These are phyloP conservation scores for Panus rudis DNA, from an alignment of 768 basidiomycete species.

Conservation along the genomic window DNA sequence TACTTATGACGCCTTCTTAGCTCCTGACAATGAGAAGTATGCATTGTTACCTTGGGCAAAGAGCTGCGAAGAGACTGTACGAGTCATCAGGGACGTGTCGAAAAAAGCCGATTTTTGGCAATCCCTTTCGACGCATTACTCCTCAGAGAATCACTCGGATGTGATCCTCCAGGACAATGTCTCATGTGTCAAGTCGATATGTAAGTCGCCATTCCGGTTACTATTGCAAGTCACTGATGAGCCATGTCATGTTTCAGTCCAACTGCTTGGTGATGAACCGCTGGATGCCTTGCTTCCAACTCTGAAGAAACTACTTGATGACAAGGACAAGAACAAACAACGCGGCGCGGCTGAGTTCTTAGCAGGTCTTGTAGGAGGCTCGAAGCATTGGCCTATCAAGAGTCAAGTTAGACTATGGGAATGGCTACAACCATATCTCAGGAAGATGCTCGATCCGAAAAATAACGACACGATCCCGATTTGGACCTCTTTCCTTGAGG, in stretches of 20 bases:
- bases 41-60: conserved; percentile 57
- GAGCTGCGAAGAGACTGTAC: conserved; percentile 41
- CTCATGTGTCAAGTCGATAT: conserved; percentile 68
- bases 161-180: conserved; percentile 61
- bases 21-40: conserved; percentile 40
- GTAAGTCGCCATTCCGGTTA: conserved; percentile 30
- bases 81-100: conserved; percentile 41
- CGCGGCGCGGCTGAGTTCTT: conserved; percentile 81
- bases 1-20: conserved; percentile 36
- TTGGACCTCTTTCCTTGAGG: conserved; percentile 77
- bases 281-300: conserved; percentile 55
- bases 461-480: conserved; percentile 76
- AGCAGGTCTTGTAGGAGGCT: conserved; percentile 66
- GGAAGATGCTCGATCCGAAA: conserved; percentile 57
- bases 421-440: conserved; percentile 70
- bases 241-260: conserved; percentile 37
- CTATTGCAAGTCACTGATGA: not conserved
- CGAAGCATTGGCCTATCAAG: conserved; percentile 80
- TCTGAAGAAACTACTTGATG: conserved; percentile 53
- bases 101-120: conserved; percentile 56
- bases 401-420: conserved; percentile 67
- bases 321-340: conserved; percentile 82
- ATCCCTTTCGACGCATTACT: conserved; percentile 57
- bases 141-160: conserved; percentile 72
- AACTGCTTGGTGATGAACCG: conserved; percentile 71